These are phyloP conservation scores for Acanthamoeba royreba DNA, from an alignment of 208 protist species.

Conservation along the genomic window DNA sequence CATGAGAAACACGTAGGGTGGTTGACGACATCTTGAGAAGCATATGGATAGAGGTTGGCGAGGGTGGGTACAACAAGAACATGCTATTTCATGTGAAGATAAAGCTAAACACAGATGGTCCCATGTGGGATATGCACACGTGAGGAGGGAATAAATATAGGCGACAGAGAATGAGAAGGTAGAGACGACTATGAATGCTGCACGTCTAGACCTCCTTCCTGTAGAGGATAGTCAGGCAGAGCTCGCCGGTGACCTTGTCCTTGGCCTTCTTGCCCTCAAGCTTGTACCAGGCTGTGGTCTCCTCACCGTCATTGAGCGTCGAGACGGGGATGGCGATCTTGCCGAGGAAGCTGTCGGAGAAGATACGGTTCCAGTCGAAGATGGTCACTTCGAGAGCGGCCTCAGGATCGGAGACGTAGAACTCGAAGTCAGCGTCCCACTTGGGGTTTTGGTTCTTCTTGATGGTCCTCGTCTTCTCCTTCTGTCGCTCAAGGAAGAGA, in stretches of 20 bases:
- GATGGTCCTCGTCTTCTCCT: slow-evolving; percentile 30
- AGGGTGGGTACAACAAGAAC: no score
- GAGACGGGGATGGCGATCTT: background rate
- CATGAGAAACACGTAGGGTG: no score
- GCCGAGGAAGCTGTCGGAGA: slow-evolving; percentile 34
- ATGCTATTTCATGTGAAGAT: no score
- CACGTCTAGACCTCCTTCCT: slow-evolving; percentile 23
- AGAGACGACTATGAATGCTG: background rate
- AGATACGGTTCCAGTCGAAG: slow-evolving; percentile 36
- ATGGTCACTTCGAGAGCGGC: background rate
- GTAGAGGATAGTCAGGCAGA: slow-evolving; percentile 10
- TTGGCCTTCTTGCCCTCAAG: slow-evolving; percentile 29
- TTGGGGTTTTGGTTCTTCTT: slow-evolving; percentile 41
- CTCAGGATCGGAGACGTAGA: slow-evolving; percentile 32
- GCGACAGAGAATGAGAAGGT: no score
- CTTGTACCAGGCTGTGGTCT: slow-evolving; percentile 21
- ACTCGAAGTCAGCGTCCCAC: slow-evolving; percentile 36
- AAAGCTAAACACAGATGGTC: no score
- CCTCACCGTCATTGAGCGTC: slow-evolving; percentile 11
- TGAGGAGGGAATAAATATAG: no score
- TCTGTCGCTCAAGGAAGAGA: slow-evolving; percentile 29
- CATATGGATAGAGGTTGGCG: no score
- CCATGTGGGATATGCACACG: no score
- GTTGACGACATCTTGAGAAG: no score
- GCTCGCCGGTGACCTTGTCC: slow-evolving; percentile 36